Base-by-base conservation (phyloP, 352 stramenopile species). In the Globisporangium acanthophoron region DNA sequence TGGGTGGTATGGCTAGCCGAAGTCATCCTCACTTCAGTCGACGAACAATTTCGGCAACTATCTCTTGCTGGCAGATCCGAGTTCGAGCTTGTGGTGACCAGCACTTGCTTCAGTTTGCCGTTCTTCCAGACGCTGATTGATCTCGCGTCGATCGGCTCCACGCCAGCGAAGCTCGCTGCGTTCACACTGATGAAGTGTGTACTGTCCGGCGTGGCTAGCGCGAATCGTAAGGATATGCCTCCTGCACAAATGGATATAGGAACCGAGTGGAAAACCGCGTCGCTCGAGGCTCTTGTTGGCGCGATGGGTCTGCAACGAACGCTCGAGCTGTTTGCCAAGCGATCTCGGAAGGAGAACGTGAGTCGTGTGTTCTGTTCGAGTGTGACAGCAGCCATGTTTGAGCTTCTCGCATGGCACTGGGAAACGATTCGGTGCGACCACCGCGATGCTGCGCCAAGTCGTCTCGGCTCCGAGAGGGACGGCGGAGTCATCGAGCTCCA, bases 1-100 rank as follows among this genome's bases (percentile, higher is more conserved):
- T 84, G 69, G 69, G 62, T 69, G 35, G 54, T 62, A 21, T 84
- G 74, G 74, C 41, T 80, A 12, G 56, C 47, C 1, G 57, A 52
- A 12, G 5, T 81, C 4, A 53, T 79, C 6, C 62, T 60, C n/a
- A 35, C 56, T 1, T 41, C 56, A 6, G 20, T 35, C 12, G 61
- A 71, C 21, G 8, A n/a, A 4, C 15, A 29, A 1, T 4, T n/a
- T 3, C 6, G n/a, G 6, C 40, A 21, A 33, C 11, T 4, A 15
- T 11, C 27, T 54, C 11, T 12, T 24, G 11, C 46, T 16, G 7
- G 3, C 46, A 11, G 24, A 16, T 41, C 18, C 21, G 20, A 2
- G 31, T 27, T 61, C 33, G 31, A 12, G 2, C n/a, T 24, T 3
- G 24, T 63, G 3, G 16, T 21, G 16, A 13, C 51, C 3, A 33